A percentile compares a stretch with the other conserved stretches of the same genome.
Evolutionary conservation across 768 basidiomycete genomes (phyloP).

Genomic region (Rhizopogon vesiculosus): DNA sequence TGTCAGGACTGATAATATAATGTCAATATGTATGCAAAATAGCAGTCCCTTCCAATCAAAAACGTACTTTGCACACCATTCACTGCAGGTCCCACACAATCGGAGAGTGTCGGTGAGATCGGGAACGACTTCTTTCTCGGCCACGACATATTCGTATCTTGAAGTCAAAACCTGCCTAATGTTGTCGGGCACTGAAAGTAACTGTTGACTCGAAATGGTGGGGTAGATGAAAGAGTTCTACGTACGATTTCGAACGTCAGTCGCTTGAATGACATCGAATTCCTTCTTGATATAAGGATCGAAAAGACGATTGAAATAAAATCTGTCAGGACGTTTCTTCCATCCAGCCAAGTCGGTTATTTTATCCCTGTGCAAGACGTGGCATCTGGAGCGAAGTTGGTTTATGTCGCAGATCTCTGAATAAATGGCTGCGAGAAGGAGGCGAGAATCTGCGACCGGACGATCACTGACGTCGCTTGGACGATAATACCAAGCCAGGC

Average conservation of each 20-base stretch:
- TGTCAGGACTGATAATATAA: slow-evolving; percentile 56
- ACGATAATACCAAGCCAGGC: slow-evolving; percentile 95
- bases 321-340: slow-evolving; percentile 92
- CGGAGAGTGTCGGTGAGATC: slow-evolving; percentile 86
- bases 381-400: slow-evolving; percentile 89
- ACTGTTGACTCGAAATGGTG: slow-evolving; percentile 9
- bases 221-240: slow-evolving; percentile 15
- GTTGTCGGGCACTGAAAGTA: slow-evolving; percentile 66
- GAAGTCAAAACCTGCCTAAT: slow-evolving; percentile 72
- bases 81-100: slow-evolving; percentile 78
- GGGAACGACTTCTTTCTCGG: slow-evolving; percentile 89
- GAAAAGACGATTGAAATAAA: slow-evolving; percentile 94
- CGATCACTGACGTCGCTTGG: slow-evolving; percentile 95
- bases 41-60: not conserved
- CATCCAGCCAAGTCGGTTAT: slow-evolving; percentile 89
- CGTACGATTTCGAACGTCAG: slow-evolving; percentile 86
- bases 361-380: slow-evolving; percentile 93
- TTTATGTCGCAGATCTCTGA: slow-evolving; percentile 94
- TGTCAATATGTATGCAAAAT: slow-evolving; percentile 16
- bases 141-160: slow-evolving; percentile 93
- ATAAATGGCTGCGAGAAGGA: slow-evolving; percentile 93
- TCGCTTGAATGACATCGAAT: slow-evolving; percentile 89
- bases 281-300: slow-evolving; percentile 98
- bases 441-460: slow-evolving; percentile 82
- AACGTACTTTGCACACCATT: slow-evolving; percentile 86